phyloP scores from a whole-genome alignment of 179 eudicot genomes.

The Vitellaria paradoxa region DNA sequence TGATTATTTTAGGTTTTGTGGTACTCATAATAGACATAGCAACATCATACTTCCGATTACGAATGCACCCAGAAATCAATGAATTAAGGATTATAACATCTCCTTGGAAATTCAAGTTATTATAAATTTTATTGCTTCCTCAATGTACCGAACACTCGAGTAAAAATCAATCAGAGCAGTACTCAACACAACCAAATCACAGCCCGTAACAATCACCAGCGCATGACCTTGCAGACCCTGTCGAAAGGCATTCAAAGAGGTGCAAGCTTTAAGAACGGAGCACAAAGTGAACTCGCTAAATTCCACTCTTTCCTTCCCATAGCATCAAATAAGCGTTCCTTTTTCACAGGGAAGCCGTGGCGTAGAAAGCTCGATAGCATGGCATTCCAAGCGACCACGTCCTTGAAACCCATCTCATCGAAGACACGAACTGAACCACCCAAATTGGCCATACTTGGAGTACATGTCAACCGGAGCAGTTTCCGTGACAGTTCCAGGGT shows the following conservation, averaged over 20 bases:
- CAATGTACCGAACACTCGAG: conserved; percentile 22
- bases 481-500: conserved; percentile 18
- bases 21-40: conserved; percentile 27
- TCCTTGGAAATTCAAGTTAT: conserved; percentile 11
- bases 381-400: conserved; percentile 39
- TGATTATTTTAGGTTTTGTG: conserved; percentile 28
- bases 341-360: conserved; percentile 23
- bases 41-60: conserved; percentile 22
- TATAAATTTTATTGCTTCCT: conserved; percentile 22
- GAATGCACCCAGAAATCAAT: conserved; percentile 29
- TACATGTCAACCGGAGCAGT: conserved; percentile 31
- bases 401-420: conserved; percentile 27
- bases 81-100: conserved; percentile 31
- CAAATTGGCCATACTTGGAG: conserved; percentile 28
- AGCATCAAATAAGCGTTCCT: conserved; percentile 13
- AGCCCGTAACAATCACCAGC: conserved; percentile 24
- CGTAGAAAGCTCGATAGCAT: conserved; percentile 27
- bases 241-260: conserved; percentile 23
- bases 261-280: conserved; percentile 42
- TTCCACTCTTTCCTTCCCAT: conserved; percentile 33
- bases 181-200: conserved; percentile 31
- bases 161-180: conserved; percentile 36
- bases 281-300: conserved; percentile 31
- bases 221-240: conserved; percentile 42
- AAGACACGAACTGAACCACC: conserved; percentile 23